Percentiles rank a stretch among this genome's conserved stretches.
These are phyloP conservation scores for Hypoxylon sp. DNA, from an alignment of 2,329 filamentous ascomycete genomes.

Conservation along the genomic window DNA sequence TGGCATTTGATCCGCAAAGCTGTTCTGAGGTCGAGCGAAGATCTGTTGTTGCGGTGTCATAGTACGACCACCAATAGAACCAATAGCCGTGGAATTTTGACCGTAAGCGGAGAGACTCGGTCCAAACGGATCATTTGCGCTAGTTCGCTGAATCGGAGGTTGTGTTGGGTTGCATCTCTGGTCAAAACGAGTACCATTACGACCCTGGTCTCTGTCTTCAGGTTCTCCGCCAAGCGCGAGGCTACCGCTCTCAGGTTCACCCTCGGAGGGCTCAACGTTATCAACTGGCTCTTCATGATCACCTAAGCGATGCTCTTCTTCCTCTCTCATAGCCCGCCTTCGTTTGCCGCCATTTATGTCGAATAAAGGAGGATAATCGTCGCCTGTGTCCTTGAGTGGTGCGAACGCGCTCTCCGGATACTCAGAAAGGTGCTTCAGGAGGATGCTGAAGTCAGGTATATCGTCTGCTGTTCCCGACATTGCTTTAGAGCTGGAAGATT, in stretches of 20 bases:
- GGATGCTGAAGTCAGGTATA: constrained; percentile 46
- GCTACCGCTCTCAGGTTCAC: constrained; percentile 84
- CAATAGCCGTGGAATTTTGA: constrained; percentile 66
- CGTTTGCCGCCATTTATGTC: constrained; percentile 87
- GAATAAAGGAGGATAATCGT: constrained; percentile 80
- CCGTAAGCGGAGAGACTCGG: constrained; percentile 67
- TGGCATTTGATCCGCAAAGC: constrained; percentile 73
- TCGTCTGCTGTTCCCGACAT: constrained; percentile 31
- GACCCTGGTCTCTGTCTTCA: constrained; percentile 78
- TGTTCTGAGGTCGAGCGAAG: constrained; percentile 75
- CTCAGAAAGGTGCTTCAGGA: constrained; percentile 48
- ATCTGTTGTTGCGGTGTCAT: constrained; percentile 87
- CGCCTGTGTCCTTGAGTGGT: constrained; percentile 42
- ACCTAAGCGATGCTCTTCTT: constrained; percentile 70
- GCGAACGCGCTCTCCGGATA: constrained; percentile 59
- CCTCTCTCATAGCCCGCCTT: constrained; percentile 82
- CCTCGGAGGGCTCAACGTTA: constrained; percentile 71
- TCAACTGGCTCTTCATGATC: constrained; percentile 67
- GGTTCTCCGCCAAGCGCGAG: constrained; percentile 93
- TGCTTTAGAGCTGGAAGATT: constrained; percentile 20
- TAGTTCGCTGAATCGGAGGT: constrained; percentile 80
- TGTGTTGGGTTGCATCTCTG: constrained; percentile 78
- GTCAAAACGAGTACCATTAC: constrained; percentile 67
- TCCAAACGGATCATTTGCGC: constrained; percentile 68
- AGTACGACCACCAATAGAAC: constrained; percentile 76